Percentiles rank a stretch among this genome's conserved stretches.
Conservation (phyloP, 208 protist genomes). For the Leishmania tarentolae region DNA sequence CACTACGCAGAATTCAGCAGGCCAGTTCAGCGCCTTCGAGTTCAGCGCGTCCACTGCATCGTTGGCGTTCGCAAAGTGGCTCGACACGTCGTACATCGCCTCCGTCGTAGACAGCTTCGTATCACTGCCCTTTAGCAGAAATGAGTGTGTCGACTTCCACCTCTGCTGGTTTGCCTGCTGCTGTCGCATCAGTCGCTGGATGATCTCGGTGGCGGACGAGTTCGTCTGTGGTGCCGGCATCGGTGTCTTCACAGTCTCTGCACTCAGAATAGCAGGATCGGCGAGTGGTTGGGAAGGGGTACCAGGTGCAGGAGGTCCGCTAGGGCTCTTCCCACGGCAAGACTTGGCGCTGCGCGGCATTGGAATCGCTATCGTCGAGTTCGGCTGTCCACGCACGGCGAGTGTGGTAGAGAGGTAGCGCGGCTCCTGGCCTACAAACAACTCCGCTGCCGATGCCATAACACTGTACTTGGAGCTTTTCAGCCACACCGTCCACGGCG, state of each 20-base stretch:
- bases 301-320: constrained; percentile 22
- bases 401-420: constrained; percentile 44
- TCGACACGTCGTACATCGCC: constrained; percentile 60
- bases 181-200: constrained; percentile 43
- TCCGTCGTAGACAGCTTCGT: constrained; percentile 64
- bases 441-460: constrained; percentile 37
- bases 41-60: constrained; percentile 80
- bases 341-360: constrained; percentile 84
- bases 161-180: constrained; percentile 34
- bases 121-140: constrained; percentile 75
- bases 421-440: constrained; percentile 42
- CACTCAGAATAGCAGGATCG: constrained; percentile 81
- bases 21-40: constrained; percentile 66
- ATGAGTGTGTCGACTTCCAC: constrained; percentile 61
- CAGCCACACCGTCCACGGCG: constrained; percentile 73
- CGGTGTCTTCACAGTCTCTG: constrained; percentile 52
- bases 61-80: constrained; percentile 49
- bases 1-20: constrained; percentile 81
- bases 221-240: constrained; percentile 30
- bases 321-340: constrained; percentile 57
- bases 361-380: constrained; percentile 74
- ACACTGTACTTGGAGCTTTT: constrained; percentile 67
- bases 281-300: constrained; percentile 46
- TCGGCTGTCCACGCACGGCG: constrained; percentile 34
- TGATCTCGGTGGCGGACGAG: constrained; percentile 27